These are phyloP conservation scores for Cladosporium sp. DNA, from an alignment of 2,329 filamentous ascomycete species.

Conservation along the genomic window DNA sequence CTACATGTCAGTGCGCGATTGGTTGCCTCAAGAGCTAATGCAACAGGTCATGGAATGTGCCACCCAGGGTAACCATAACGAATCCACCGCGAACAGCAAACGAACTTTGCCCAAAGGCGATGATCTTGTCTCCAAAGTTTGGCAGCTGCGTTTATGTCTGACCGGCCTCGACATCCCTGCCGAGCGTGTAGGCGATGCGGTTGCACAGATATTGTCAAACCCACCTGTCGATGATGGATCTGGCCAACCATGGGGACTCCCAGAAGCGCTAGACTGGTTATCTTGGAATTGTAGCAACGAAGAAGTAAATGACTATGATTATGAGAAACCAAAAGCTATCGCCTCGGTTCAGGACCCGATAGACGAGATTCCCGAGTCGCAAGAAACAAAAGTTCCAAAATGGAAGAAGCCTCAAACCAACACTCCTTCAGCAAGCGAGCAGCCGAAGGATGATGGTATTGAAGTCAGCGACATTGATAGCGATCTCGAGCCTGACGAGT, in stretches of 20 bases:
- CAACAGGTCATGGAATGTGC: slow-evolving; percentile 74
- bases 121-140: slow-evolving; percentile 72
- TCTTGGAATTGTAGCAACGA: slow-evolving; percentile 63
- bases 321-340: slow-evolving; percentile 22
- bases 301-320: slow-evolving; percentile 32
- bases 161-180: slow-evolving; percentile 64
- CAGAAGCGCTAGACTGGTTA: slow-evolving; percentile 86
- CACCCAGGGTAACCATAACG: slow-evolving; percentile 33
- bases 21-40: slow-evolving; percentile 76
- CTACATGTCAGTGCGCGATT: slow-evolving; percentile 66
- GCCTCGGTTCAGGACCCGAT: slow-evolving; percentile 2
- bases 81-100: slow-evolving; percentile 45
- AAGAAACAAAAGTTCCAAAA: slow-evolving; percentile 6
- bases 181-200: slow-evolving; percentile 57
- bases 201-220: slow-evolving; percentile 60
- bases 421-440: neutral
- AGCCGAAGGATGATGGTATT: slow-evolving; percentile 26
- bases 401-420: slow-evolving; percentile 1
- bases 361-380: neutral
- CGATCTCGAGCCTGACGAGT: slow-evolving; percentile 47
- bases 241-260: slow-evolving; percentile 70
- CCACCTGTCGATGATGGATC: slow-evolving; percentile 55
- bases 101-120: slow-evolving; percentile 60
- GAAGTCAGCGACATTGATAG: slow-evolving; percentile 48
- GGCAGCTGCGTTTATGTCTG: slow-evolving; percentile 76